Evolutionary conservation across 2,329 filamentous ascomycete genomes (phyloP).

Genomic region (Simplicillium aogashimaense): DNA sequence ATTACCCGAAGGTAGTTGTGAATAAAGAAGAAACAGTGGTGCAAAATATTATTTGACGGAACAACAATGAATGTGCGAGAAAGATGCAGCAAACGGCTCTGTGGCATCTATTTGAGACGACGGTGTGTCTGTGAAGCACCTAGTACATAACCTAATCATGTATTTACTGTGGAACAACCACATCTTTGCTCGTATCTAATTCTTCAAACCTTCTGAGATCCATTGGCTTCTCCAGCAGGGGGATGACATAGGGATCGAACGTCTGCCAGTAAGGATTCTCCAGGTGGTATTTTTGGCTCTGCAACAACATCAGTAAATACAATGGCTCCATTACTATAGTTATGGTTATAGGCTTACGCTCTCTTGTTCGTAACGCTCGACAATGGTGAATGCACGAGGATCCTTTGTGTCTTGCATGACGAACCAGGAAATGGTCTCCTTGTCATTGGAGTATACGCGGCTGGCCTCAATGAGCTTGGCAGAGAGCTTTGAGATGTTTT

Average conservation of each 20-base stretch:
- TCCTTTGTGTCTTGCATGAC: conserved; percentile 69
- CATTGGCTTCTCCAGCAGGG: conserved; percentile 58
- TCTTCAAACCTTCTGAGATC: conserved; percentile 60
- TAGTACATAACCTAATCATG: no score
- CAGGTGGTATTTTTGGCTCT: conserved; percentile 53
- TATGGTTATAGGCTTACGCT: conserved; percentile 29
- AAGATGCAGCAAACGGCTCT: no score
- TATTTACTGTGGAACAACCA: conserved; percentile 19
- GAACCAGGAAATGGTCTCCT: conserved; percentile 62
- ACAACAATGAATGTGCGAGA: no score
- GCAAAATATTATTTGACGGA: no score
- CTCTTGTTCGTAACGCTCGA: conserved; percentile 63
- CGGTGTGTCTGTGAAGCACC: no score
- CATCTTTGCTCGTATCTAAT: conserved; percentile 45
- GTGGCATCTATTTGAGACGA: no score
- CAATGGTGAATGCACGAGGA: conserved; percentile 61
- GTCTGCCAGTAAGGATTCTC: conserved; percentile 68
- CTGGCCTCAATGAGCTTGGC: conserved; percentile 69
- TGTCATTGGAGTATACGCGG: conserved; percentile 60
- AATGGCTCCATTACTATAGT: conserved; percentile 2
- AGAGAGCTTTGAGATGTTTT: conserved; percentile 55
- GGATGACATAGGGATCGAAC: conserved; percentile 64
- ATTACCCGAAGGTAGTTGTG: conserved; percentile 1
- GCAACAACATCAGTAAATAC: background rate
- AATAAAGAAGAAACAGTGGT: no score